Percentiles rank a stretch among this genome's conserved stretches.
These are phyloP conservation scores for Flaveria floridana DNA, from an alignment of 140 eudicot species.

Conservation along the genomic window DNA sequence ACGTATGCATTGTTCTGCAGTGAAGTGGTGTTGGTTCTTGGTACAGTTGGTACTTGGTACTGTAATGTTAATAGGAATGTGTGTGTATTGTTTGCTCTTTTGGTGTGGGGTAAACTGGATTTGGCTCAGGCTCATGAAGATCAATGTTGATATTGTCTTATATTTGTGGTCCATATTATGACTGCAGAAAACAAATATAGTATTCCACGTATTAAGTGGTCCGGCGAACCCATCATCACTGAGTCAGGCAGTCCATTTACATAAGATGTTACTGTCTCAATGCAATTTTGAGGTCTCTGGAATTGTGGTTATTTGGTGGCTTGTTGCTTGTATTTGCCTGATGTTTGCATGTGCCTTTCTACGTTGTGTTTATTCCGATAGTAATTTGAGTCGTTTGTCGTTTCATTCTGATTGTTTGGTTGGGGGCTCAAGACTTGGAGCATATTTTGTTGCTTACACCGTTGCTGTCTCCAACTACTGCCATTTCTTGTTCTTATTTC, in stretches of 20 bases:
- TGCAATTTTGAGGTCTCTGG: slow-evolving; percentile 16
- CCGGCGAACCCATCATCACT: slow-evolving; percentile 23
- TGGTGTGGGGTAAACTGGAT: slow-evolving; percentile 30
- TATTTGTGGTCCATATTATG: slow-evolving; percentile 42
- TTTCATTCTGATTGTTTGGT: slow-evolving; percentile 10
- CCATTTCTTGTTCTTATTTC: background rate
- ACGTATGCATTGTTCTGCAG: slow-evolving; percentile 14
- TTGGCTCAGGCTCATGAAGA: slow-evolving; percentile 18
- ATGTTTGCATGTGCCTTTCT: slow-evolving; percentile 9
- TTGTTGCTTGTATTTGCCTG: slow-evolving; percentile 14
- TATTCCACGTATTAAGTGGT: slow-evolving; percentile 28
- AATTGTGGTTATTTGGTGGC: slow-evolving; percentile 20
- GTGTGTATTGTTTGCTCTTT: slow-evolving; percentile 25
- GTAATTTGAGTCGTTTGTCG: background rate
- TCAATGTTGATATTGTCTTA: slow-evolving; percentile 25
- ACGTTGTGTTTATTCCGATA: background rate
- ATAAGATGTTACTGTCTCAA: slow-evolving; percentile 26
- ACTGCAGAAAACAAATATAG: slow-evolving; percentile 18
- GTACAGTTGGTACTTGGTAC: slow-evolving; percentile 24
- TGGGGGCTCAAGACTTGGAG: slow-evolving; percentile 3
- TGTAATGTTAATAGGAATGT: slow-evolving; percentile 29
- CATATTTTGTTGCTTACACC: slow-evolving; percentile 13
- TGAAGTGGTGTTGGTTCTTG: slow-evolving; percentile 23
- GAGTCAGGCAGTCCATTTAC: slow-evolving; percentile 20
- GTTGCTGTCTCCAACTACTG: slow-evolving; percentile 1